These are phyloP conservation scores for Phylloporus sp. DNA, from an alignment of 1,284 basidiomycete genomes.

Conservation along the genomic window DNA sequence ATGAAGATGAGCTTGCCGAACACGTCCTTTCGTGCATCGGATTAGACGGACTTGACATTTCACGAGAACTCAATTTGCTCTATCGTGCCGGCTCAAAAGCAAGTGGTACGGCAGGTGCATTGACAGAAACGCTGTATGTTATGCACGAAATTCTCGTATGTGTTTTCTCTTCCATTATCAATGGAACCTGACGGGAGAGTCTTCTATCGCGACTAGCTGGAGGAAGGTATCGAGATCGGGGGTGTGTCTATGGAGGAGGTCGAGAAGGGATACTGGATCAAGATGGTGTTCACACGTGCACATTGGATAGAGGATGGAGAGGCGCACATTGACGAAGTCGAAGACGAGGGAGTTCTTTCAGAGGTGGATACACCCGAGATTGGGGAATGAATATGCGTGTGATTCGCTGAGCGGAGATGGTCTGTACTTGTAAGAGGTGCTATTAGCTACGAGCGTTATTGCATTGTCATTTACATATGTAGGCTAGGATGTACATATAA, in stretches of 20 bases:
- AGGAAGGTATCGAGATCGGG: slow-evolving; percentile 12
- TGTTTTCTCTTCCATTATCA: not conserved
- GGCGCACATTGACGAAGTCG: not conserved
- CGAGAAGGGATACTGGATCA: slow-evolving; percentile 34
- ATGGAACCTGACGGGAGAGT: not conserved
- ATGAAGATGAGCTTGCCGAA: slow-evolving; percentile 7
- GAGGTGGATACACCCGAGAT: not conserved
- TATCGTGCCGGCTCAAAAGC: slow-evolving; percentile 22
- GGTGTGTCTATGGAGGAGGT: slow-evolving; percentile 15
- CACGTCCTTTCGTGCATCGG: slow-evolving; percentile 24
- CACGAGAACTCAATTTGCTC: slow-evolving; percentile 25
- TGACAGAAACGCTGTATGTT: slow-evolving; percentile 13
- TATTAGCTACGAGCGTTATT: too few species aligned
- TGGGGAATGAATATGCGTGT: not conserved
- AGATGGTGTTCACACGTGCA: not conserved
- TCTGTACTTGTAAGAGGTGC: too few species aligned
- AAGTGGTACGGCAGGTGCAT: not conserved
- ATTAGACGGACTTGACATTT: not conserved
- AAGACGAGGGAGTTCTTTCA: not conserved
- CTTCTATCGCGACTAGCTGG: not conserved
- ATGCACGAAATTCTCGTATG: slow-evolving; percentile 20
- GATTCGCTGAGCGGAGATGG: too few species aligned
- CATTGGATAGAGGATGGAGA: slow-evolving; percentile 49
- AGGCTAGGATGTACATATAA: too few species aligned
- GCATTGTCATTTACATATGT: too few species aligned